Base-by-base conservation (phyloP, 805 yeast genomes). In the Spathaspora arborariae region DNA sequence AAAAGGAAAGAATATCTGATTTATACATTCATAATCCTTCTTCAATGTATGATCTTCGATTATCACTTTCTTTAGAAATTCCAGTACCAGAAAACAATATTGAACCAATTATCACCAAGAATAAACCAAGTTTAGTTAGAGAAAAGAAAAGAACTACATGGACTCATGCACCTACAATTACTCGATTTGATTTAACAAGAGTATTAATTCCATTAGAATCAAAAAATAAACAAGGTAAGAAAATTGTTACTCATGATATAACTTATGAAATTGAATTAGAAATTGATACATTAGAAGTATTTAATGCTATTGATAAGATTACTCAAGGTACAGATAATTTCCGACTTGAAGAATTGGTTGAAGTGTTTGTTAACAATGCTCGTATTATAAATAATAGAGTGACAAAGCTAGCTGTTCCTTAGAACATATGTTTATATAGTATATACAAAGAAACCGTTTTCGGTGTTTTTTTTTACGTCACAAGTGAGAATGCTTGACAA, bases 1-100 rank as follows among this genome's bases (percentile, higher is more conserved):
- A 81, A 50, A 90, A 90, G 59, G 78, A 80, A 54, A 74, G 92
- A 45, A 67, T 89, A n/a, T 79, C 88, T 2, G 89, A 85, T 59
- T 63, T 91, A 46, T 76, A 80, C 56, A 72, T 90, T 18, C 82
- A 79, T 57, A 77, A 85, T 45, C 97, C 97, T 3, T 84, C 86
- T 52, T 80, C 86, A 26, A 74, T 82, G 64, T 84, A 82, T 59
- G 97, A 90, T 65, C 72, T 84, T 54, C 76, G 96, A 55, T 68
- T 90, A 33, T 82, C 95, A 5, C 67, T 91, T 52, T 80, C 88
- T 34, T 64, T 86, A 22, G 97, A 90, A 79, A 62, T 83, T 49
- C 96, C 96, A 0, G 78, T 79, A 20, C 75, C 78, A 27, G 81
- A 76, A 67, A 65, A 80, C 60, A 64, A 82, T 68, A 55, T 84